Percentiles rank a stretch among this genome's conserved stretches.
These are phyloP conservation scores for Bipolaris cookei DNA, from an alignment of 2,329 filamentous ascomycete species.

Conservation along the genomic window DNA sequence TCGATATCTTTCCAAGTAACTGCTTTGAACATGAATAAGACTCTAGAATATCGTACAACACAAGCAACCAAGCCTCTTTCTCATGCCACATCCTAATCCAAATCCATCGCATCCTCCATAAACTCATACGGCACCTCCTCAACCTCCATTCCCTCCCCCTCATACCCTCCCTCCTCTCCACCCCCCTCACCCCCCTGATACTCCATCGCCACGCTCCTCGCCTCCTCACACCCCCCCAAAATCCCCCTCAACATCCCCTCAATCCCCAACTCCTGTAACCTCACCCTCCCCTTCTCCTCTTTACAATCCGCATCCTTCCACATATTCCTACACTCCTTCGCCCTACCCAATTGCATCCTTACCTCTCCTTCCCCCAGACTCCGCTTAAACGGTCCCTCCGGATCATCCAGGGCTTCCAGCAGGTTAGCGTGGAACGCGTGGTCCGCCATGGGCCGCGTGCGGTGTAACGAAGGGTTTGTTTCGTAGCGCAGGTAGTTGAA, in stretches of 20 bases:
- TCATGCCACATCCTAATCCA: conserved; percentile 26
- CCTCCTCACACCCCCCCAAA: conserved; percentile 65
- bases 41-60: no score
- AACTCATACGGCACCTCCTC: conserved; percentile 41
- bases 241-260: conserved; percentile 64
- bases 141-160: conserved; percentile 18
- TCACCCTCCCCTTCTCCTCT: conserved; percentile 16
- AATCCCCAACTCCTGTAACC: conserved; percentile 67
- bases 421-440: conserved; percentile 75
- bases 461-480: conserved; percentile 36
- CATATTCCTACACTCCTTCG: conserved; percentile 73
- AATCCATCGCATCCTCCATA: conserved; percentile 48
- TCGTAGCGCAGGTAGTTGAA: conserved; percentile 43
- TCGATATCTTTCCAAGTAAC: background rate
- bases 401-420: conserved; percentile 65
- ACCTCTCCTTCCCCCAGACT: conserved; percentile 64
- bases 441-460: conserved; percentile 29
- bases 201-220: conserved; percentile 53
- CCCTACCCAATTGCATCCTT: conserved; percentile 64
- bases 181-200: conserved; percentile 11
- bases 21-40: background rate
- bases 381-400: conserved; percentile 61
- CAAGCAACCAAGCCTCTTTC: no score
- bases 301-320: conserved; percentile 72
- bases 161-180: conserved; percentile 13